Evolutionary conservation across 2,329 filamentous ascomycete genomes (phyloP), one percentile per base, ranked within the genome.

Genomic region (Neonectria magnoliae): DNA sequence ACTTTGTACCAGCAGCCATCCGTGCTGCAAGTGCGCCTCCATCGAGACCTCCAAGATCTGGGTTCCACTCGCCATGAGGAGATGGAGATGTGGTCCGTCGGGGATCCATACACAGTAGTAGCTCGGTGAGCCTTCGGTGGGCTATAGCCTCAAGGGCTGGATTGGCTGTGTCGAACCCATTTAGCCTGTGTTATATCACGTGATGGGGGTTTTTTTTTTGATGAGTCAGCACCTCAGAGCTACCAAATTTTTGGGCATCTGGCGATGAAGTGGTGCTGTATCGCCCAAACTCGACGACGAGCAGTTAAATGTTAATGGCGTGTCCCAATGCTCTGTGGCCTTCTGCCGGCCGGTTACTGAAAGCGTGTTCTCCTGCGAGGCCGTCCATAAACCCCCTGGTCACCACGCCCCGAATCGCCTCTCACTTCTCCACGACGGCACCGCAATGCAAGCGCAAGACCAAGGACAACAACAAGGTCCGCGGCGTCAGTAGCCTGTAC

Each of bases 401-500:
- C 25, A 57, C 60, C 29, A 57, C 60, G 36, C 57, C 67, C 10
- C 67, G 69, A 68, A 60, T 64, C 44, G 73, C 76, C 29, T 63
- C 76, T 53, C 58, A 60, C 68, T 86, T 89, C 78, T 88, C 89
- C 54, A 90, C 88, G 62, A 85, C 86, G 56, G 80, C 80, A 68
- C 81, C 78, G 68, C 82, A 81, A 71, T 83, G 79, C 71, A 81
- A 82, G 74, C 81, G 82, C 78, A 82, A 81, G 75, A 79, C 75
- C 66, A 88, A 89, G 76, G 94, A 98, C 82, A 88, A 88, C 81
- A 98, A 93, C 83, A 90, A 87, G 69, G 82, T 88, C 66, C 91
- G 96, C 66, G 95, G 94, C 48, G 88, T 97, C 57, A 97, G 93
- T 60, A 91, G 90, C 25, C 85, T 97, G 62, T 90, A 92, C 70